These are phyloP conservation scores for Fusarium mundagurra DNA, from an alignment of 2,329 filamentous ascomycete species.

Conservation along the genomic window DNA sequence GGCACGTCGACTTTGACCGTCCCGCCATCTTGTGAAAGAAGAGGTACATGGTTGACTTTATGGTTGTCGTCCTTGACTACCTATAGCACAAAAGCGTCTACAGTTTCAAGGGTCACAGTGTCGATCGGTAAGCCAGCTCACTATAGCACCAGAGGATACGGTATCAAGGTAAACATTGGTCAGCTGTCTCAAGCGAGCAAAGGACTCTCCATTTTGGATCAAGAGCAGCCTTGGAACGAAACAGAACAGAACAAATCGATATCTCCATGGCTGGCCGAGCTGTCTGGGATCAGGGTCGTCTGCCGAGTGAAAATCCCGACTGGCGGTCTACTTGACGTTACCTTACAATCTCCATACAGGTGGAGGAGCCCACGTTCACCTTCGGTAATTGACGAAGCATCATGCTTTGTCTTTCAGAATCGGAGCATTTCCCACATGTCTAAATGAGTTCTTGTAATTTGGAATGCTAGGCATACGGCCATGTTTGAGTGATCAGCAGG, in stretches of 20 bases:
- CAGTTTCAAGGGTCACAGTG: slow-evolving; percentile 21
- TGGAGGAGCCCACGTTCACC: slow-evolving; percentile 19
- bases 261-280: neutral
- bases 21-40: neutral
- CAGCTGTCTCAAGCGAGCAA: slow-evolving; percentile 9
- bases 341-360: slow-evolving; percentile 16
- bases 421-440: slow-evolving; percentile 22
- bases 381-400: slow-evolving; percentile 21
- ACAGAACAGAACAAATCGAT: slow-evolving; percentile 3
- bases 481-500: neutral
- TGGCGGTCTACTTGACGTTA: slow-evolving; percentile 33
- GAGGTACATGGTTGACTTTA: neutral
- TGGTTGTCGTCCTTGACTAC: neutral
- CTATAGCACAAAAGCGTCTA: neutral
- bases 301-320: slow-evolving; percentile 35
- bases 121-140: slow-evolving; percentile 21
- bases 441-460: slow-evolving; percentile 7
- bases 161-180: slow-evolving; percentile 29
- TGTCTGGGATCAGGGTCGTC: slow-evolving; percentile 26
- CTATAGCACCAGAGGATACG: slow-evolving; percentile 8
- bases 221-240: slow-evolving; percentile 4
- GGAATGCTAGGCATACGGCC: slow-evolving; percentile 5
- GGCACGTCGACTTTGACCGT: slow-evolving; percentile 3
- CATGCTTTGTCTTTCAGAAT: slow-evolving; percentile 9
- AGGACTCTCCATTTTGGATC: slow-evolving; percentile 7